A percentile compares a stretch with the other conserved stretches of the same genome.
Evolutionary conservation across 306 rosid genomes (phyloP).

Genomic region (Dryas octopetala): DNA sequence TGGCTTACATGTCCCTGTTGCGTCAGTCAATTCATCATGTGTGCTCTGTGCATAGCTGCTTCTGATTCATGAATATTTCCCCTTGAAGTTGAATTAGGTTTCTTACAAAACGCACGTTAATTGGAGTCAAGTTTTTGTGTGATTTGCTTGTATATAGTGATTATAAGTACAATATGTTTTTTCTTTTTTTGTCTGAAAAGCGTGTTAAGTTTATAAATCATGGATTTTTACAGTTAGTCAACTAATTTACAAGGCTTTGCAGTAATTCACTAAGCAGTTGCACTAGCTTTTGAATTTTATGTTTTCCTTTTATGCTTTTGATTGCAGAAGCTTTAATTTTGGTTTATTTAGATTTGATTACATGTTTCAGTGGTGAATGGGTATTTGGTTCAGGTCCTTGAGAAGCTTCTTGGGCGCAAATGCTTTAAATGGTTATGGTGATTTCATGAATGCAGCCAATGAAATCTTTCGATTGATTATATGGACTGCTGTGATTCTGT

Average conservation of each 20-base stretch:
- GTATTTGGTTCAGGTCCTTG: conserved; percentile 76
- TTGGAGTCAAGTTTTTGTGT: not conserved
- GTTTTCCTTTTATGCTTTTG: not conserved
- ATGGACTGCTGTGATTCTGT: conserved; percentile 74
- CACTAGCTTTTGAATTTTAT: too few species aligned
- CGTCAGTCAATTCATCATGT: not conserved
- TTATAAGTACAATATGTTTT: too few species aligned
- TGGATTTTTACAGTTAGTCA: not conserved
- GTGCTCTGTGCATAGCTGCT: not conserved
- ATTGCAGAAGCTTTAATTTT: conserved; percentile 2
- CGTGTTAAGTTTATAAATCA: not conserved
- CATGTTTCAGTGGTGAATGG: conserved; percentile 57
- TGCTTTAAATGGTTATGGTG: conserved; percentile 85
- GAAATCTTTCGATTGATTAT: conserved; percentile 75
- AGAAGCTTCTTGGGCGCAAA: conserved; percentile 79
- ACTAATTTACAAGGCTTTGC: not conserved
- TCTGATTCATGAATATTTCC: not conserved
- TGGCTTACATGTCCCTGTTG: not conserved
- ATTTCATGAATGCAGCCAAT: conserved; percentile 77
- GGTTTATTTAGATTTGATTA: conserved; percentile 35
- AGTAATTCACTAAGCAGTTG: not conserved
- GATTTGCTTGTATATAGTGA: not conserved
- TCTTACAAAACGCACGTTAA: not conserved
- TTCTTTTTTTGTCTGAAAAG: too few species aligned
- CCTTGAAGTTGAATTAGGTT: not conserved